These are phyloP conservation scores for Mycena vulgaris DNA, from an alignment of 768 basidiomycete species.

Conservation along the genomic window DNA sequence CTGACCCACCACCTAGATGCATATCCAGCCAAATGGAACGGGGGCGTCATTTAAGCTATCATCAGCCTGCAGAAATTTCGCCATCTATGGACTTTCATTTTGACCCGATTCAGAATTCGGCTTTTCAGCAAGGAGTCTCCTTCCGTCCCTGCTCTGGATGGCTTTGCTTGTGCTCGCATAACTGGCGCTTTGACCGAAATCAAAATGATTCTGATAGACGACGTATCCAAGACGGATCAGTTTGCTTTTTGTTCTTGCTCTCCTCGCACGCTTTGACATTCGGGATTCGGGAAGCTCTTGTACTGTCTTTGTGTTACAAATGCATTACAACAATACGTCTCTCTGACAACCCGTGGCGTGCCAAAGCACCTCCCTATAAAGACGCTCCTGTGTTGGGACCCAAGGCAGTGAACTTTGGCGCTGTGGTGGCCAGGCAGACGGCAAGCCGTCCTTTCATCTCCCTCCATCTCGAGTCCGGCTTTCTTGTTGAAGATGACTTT, in stretches of 20 bases:
- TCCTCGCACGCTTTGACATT: conserved; percentile 22
- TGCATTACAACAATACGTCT: conserved; percentile 12
- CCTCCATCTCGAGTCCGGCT: background rate
- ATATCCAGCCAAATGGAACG: too few relatives aligned
- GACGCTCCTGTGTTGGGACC: background rate
- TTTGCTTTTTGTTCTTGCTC: conserved; percentile 11
- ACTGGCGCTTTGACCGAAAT: too few relatives aligned
- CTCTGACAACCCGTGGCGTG: conserved; percentile 25
- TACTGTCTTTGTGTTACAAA: conserved; percentile 28
- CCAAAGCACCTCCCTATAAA: conserved; percentile 19
- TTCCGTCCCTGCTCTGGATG: too few relatives aligned
- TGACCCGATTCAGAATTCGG: background rate
- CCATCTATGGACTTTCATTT: background rate
- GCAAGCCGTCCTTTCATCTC: background rate
- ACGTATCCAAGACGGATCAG: too few relatives aligned
- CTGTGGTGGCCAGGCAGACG: conserved; percentile 2
- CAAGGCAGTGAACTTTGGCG: conserved; percentile 5
- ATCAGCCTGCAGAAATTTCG: background rate
- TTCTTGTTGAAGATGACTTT: conserved; percentile 20
- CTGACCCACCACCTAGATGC: too few relatives aligned
- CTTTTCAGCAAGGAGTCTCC: too few relatives aligned
- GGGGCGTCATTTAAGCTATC: too few relatives aligned
- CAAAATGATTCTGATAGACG: too few relatives aligned
- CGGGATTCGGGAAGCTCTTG: background rate
- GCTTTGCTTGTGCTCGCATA: too few relatives aligned